Evolutionary conservation across 1,284 basidiomycete genomes (phyloP), one percentile per base, ranked within the genome.

Genomic region (Papiliotrema nemorosa): DNA sequence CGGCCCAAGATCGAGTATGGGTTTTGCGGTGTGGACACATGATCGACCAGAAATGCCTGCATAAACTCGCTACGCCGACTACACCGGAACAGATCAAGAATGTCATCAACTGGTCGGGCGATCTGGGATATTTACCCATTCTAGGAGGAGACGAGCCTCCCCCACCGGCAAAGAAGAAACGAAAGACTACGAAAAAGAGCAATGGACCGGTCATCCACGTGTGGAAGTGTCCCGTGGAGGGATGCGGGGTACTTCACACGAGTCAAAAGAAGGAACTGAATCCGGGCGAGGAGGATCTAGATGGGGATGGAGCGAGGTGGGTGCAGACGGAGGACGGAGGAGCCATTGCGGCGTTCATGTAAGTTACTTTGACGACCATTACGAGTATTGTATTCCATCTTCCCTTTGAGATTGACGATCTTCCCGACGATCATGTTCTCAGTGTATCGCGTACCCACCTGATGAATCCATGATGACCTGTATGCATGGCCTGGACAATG

Each of bases 11-110:
- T 50, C 47, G 64, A 24, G 61, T 75, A 5, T 74, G 65, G 63
- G 62, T 62, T 0, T 56, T 76, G 9, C 60, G 67, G 34, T 76
- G 75, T 41, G 75, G 75, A 1, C 74, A 76, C 50, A 39, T 75
- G 20, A 48, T 76, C 21, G 71, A 76, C 57, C 64, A 72, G 50
- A 59, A 53, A 41, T 76, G 74, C 56, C 54, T 72, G 12, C 40
- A 63, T 27, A 37, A 42, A 10, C 33, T 68, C 2, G 55, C 54
- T 3, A 55, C 39, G 18, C 64, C 66, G 3, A 48, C 20, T 10
- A 54, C 55, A 43, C 36, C 36, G 36, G 41, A 31, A 31, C 27
- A 24, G 36, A 39, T 14, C 20, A 14, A 13, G 20, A 25, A 3
- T 22, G 45, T 7, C 3, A 20, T 37, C 25, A 18, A n/a, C n/a